Evolutionary conservation across 495 filamentous ascomycete genomes (phyloP), one percentile per base, ranked within the genome.

Genomic region (Penicillium manginii): DNA sequence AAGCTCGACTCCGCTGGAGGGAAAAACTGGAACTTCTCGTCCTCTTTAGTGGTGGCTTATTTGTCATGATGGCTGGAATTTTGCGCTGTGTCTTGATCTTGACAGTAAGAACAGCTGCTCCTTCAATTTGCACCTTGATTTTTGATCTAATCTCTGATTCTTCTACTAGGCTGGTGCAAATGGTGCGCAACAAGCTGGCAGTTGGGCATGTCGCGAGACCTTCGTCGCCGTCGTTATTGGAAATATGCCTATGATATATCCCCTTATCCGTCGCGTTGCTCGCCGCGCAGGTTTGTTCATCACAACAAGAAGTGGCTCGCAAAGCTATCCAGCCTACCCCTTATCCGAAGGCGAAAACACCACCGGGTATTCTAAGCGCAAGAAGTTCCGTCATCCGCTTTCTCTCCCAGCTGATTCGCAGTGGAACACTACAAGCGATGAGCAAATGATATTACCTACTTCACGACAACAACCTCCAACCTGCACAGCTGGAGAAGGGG

Each of bases 181-280:
- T 62, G 74, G 73, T 52, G 80, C 81, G 50, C 65, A 76, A 35
- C 77, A 84, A 74, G 82, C 82, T 8, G 83, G 84, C 39, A 79
- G 76, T 72, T 88, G 85, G 85, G 83, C 85, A 50, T 80, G 82
- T 58, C 83, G 84, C 49, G 85, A 87, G 60, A 85, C 83, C 35
- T 87, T 88, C 60, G 81, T 87, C 50, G 83, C 82, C 2, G 77
- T 86, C 29, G 65, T 86, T 23, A 78, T 87, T 52, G 80, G 79
- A 58, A 88, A 87, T 64, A 65, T 81, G 19, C 85, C 85, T 7
- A 85, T 87, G 80, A 73, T 88, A 35, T 84, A 84, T 56, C 83
- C 83, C 1, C 60, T 84, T 8, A 62, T 81, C 57, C 77, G 77
- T 2, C 70, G 78, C 2, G 50, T 72, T 15, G 65, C 66, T 23